Evolutionary conservation across 495 filamentous ascomycete species (phyloP), one percentile per base, ranked within the genome.

Genomic region (Penicilliopsis zonata): DNA sequence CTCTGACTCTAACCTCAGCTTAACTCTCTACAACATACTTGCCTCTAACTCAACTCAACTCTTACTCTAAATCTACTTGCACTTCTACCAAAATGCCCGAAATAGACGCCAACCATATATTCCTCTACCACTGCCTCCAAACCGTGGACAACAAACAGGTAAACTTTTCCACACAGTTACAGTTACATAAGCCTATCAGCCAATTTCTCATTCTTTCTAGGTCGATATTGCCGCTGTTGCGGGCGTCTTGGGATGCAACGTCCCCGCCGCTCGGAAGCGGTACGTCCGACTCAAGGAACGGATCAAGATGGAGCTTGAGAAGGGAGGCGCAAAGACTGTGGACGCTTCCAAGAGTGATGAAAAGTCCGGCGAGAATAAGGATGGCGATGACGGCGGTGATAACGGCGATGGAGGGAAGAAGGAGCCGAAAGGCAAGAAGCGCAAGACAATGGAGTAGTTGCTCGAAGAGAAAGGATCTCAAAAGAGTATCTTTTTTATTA

Each of bases 51-150:
- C n/a, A n/a, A n/a, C n/a, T n/a, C n/a, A n/a, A n/a, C n/a, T n/a
- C n/a, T n/a, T n/a, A n/a, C n/a, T n/a, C n/a, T n/a, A n/a, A n/a
- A n/a, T n/a, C n/a, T n/a, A n/a, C n/a, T n/a, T n/a, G n/a, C n/a
- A n/a, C n/a, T 49, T 47, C 49, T 17, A 42, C 49, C 2, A 55
- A 47, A 28, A 43, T 48, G 6, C 43, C 47, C n/a, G n/a, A n/a
- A 34, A 37, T 46, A 7, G 50, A 59, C 28, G 43, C 48, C 18
- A 52, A 43, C 30, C 32, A 56, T 17, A 43, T 44, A 36, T 60
- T 65, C 33, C 49, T 65, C 6, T 65, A 55, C 34, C 41, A 50
- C 18, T 60, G 55, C 24, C 32, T 61, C 15, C 40, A 52, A 24
- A 50, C 50, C 21, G 46, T 51, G n/a, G 53, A 56, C 17, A 28